Percentiles rank a stretch among this genome's conserved stretches.
Evolutionary conservation across 192 early-diverging fungal species (phyloP).

Genomic region (Coemansia sp.): DNA sequence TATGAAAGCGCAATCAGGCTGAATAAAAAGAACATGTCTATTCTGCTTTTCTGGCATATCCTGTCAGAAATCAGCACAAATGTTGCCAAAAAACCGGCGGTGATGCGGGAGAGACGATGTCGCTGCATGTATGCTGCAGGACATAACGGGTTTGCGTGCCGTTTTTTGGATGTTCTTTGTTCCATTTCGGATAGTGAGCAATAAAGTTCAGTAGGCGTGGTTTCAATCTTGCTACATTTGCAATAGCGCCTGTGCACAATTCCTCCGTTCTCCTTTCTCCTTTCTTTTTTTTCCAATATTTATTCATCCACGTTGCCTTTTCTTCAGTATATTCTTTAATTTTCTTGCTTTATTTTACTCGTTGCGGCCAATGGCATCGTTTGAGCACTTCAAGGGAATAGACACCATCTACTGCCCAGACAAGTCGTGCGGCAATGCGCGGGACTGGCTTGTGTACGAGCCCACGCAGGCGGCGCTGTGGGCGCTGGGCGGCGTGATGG

Average conservation of each 20-base stretch:
- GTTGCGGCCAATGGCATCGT: background rate
- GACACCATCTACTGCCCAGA: slow-evolving; percentile 20
- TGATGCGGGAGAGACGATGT: background rate
- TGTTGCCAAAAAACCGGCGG: background rate
- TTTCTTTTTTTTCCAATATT: background rate
- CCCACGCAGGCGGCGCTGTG: slow-evolving; percentile 21
- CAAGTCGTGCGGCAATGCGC: slow-evolving; percentile 15
- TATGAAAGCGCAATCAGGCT: background rate
- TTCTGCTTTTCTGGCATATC: background rate
- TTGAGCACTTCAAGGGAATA: background rate
- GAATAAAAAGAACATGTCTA: background rate
- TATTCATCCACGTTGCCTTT: background rate
- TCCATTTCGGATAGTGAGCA: background rate
- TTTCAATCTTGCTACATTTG: no score
- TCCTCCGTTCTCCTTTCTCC: background rate
- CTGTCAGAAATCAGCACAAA: background rate
- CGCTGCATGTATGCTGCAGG: no score
- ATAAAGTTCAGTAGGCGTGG: no score
- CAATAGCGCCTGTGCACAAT: background rate
- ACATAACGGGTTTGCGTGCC: no score
- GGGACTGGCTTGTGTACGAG: slow-evolving; percentile 30
- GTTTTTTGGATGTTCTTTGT: background rate
- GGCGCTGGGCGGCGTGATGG: slow-evolving; percentile 19
- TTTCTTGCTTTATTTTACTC: no score
- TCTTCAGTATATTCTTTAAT: background rate